Conservation (phyloP, 202 grass and related monocot genomes). For the Panicum hallii region DNA sequence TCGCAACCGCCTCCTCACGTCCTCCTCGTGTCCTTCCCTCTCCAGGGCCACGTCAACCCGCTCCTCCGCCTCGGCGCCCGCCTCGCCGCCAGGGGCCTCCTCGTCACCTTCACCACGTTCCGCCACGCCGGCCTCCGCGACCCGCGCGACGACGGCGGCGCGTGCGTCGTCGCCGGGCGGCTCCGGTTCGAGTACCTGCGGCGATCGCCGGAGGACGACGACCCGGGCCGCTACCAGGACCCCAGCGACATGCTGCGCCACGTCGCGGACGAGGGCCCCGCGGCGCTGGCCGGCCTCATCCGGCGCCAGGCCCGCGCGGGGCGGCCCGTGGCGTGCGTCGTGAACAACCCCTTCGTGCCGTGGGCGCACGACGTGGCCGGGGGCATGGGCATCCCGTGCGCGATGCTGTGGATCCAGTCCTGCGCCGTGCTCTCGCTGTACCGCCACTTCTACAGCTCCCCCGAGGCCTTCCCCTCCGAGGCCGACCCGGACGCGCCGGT, state of each 20-base stretch:
- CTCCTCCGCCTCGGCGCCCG: conserved; percentile 60
- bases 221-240: neutral
- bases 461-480: conserved; percentile 35
- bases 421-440: conserved; percentile 58
- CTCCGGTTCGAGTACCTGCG: conserved; percentile 54
- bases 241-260: conserved; percentile 30
- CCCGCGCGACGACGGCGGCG: conserved; percentile 14
- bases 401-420: conserved; percentile 64
- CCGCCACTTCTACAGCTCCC: conserved; percentile 48
- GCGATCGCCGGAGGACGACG: neutral
- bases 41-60: conserved; percentile 74
- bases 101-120: conserved; percentile 73
- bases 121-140: conserved; percentile 37
- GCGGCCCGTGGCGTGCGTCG: conserved; percentile 48
- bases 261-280: neutral
- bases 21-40: conserved; percentile 65
- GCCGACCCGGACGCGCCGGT: conserved; percentile 34
- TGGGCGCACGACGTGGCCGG: conserved; percentile 62
- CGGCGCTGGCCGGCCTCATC: conserved; percentile 41
- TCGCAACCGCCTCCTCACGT: conserved; percentile 47
- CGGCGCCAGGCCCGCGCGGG: conserved; percentile 44
- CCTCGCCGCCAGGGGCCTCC: conserved; percentile 58
- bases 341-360: conserved; percentile 64
- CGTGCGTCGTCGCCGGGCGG: neutral
- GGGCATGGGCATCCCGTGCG: conserved; percentile 44